Evolutionary conservation across 208 protist species (phyloP), one percentile per base, ranked within the genome.

Genomic region (Wallacemonas sp.): DNA sequence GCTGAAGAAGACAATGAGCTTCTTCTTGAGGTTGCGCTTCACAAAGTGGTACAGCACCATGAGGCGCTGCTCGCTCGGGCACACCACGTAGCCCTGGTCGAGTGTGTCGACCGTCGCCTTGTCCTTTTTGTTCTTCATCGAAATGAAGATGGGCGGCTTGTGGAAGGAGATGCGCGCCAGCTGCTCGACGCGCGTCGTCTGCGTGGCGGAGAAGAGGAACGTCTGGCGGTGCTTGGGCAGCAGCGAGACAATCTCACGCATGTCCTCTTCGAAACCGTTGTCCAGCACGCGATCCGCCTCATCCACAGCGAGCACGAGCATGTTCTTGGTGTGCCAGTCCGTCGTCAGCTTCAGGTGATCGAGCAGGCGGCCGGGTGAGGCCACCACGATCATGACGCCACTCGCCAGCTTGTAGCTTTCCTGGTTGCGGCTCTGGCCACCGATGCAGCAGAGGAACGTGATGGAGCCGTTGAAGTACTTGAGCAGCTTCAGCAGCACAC

Each of bases 241-340:
- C n/a, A 99, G 63, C 46, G 96, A 93, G 32, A 99, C 85, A 85
- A 99, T 99, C 68, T 99, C 96, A 30, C 92, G 91, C 92, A 99
- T 98, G 76, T 99, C 97, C 60, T 99, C 97, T 75, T 99, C 98
- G 70, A 98, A 99, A 44, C 88, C 97, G 82, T 99, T 95, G 75
- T 99, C 97, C 9, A 99, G 89, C 39, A 99, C 98, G 44, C 98
- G 92, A 80, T 99, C 99, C 3, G 98, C 98, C 89, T 99, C 99
- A 81, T 99, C 99, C 27, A 99, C 98, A 43, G 99, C 89, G 23
- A 99, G 87, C 52, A 95, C 74, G 36, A 98, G 88, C 17, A 99
- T 77, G 76, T 99, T 99, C 68, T 97, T 96, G 12, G 92, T 98
- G 49, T 98, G 85, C 85, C 99, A 99, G 62, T 98, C 96, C 17